Percentiles rank a stretch among this genome's conserved stretches.
These are phyloP conservation scores for Cordyceps cateniannulata DNA, from an alignment of 2,329 filamentous ascomycete species.

Conservation along the genomic window DNA sequence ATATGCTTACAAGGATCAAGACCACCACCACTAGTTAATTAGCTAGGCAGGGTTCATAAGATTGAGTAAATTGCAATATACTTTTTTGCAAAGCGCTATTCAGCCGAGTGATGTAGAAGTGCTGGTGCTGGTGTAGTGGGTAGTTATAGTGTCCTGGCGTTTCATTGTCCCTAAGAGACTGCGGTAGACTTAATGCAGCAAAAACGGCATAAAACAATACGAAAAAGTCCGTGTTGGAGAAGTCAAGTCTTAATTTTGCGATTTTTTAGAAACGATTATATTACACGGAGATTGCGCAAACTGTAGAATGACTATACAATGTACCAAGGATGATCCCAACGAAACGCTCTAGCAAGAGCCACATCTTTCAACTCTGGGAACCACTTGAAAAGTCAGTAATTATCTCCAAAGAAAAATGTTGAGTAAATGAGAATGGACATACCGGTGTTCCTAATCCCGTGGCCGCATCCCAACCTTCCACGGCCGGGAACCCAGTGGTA, in stretches of 20 bases:
- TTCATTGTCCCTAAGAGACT: too few relatives aligned
- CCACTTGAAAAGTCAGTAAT: neutral
- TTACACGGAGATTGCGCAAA: too few relatives aligned
- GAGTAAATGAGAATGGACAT: neutral
- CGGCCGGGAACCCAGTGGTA: conserved; percentile 2
- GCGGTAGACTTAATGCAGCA: too few relatives aligned
- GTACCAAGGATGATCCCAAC: conserved; percentile 8
- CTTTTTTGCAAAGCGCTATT: neutral
- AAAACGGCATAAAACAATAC: too few relatives aligned
- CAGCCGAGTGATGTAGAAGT: neutral
- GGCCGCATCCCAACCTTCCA: conserved; percentile 19
- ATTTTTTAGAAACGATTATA: too few relatives aligned
- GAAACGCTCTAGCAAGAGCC: neutral
- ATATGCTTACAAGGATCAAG: conserved; percentile 4
- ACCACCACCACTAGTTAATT: conserved; percentile 2
- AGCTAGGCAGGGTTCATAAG: neutral
- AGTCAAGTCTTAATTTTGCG: too few relatives aligned
- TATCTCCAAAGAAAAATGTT: too few relatives aligned
- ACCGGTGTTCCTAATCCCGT: conserved; percentile 28
- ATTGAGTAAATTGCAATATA: neutral
- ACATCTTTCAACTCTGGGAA: conserved; percentile 8
- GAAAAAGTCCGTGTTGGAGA: too few relatives aligned
- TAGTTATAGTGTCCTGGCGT: too few relatives aligned
- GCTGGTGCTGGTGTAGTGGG: too few relatives aligned
- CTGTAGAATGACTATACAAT: neutral